These are phyloP conservation scores for Cryphonectria nitschkei DNA, from an alignment of 2,329 filamentous ascomycete species.

Conservation along the genomic window DNA sequence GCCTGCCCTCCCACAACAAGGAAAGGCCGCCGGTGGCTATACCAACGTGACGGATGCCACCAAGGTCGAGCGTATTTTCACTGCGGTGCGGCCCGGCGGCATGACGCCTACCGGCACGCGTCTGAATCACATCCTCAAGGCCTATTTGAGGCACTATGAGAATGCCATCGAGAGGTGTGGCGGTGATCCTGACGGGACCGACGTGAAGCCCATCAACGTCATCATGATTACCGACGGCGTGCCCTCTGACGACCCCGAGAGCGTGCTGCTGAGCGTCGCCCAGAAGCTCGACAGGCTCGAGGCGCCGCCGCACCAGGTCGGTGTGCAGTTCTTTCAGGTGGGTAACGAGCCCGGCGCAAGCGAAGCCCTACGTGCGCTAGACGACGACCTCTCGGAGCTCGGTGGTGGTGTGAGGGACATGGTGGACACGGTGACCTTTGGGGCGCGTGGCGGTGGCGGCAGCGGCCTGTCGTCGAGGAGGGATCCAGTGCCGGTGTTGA, in stretches of 20 bases:
- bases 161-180: slow-evolving; percentile 38
- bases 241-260: slow-evolving; percentile 78
- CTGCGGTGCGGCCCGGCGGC: slow-evolving; percentile 63
- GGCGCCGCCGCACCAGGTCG: slow-evolving; percentile 80
- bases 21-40: slow-evolving; percentile 58
- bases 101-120: slow-evolving; percentile 76
- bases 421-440: slow-evolving; percentile 86
- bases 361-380: slow-evolving; percentile 69
- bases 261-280: slow-evolving; percentile 68
- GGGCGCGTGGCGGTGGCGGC: slow-evolving; percentile 41
- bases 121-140: slow-evolving; percentile 70
- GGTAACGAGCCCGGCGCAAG: slow-evolving; percentile 71
- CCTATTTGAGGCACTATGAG: slow-evolving; percentile 67
- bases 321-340: slow-evolving; percentile 96
- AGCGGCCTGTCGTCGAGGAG: slow-evolving; percentile 35
- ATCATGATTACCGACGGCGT: slow-evolving; percentile 92
- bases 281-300: slow-evolving; percentile 69
- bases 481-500: slow-evolving; percentile 47
- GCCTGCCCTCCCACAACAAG: slow-evolving; percentile 37
- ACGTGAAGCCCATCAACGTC: slow-evolving; percentile 80
- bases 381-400: slow-evolving; percentile 67
- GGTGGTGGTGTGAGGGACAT: slow-evolving; percentile 74
- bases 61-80: slow-evolving; percentile 71
- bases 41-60: slow-evolving; percentile 62
- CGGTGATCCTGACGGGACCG: slow-evolving; percentile 44